phyloP scores from a whole-genome alignment of 805 yeast species.

The Metschnikowia koreensis region DNA sequence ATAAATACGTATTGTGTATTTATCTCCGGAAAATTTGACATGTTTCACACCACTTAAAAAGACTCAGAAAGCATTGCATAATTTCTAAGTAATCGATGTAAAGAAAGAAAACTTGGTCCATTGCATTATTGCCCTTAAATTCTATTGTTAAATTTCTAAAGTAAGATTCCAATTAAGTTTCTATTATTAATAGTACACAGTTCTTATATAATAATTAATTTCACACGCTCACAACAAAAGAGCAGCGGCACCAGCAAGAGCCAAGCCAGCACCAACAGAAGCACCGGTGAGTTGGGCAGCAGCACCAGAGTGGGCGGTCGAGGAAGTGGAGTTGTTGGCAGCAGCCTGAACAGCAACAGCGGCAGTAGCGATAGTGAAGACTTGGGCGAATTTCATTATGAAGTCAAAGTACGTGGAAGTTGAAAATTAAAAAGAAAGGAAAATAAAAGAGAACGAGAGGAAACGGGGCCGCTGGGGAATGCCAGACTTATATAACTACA shows the following conservation, averaged over 20 bases:
- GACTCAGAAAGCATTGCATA: no score
- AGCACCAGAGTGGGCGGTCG: constrained; percentile 15
- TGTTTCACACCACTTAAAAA: no score
- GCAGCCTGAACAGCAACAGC: constrained; percentile 25
- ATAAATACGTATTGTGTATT: no score
- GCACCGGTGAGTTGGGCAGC: constrained; percentile 14
- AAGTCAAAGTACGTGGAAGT: neutral
- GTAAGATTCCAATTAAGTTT: neutral
- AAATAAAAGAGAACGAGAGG: neutral
- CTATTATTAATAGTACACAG: neutral
- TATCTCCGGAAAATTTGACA: no score
- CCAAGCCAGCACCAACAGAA: constrained; percentile 20
- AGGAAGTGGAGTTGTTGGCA: constrained; percentile 18
- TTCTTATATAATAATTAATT: neutral
- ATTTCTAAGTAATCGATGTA: no score
- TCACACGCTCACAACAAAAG: constrained; percentile 14
- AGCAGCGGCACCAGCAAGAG: constrained; percentile 21
- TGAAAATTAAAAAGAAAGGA: neutral
- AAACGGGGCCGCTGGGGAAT: neutral
- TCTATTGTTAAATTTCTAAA: no score
- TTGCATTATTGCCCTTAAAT: no score
- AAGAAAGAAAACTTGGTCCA: no score
- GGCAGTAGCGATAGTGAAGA: constrained; percentile 18
- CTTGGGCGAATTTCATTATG: constrained; percentile 23
- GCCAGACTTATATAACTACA: neutral